Percentiles rank a stretch among this genome's conserved stretches.
phyloP scores from a whole-genome alignment of 768 basidiomycete genomes.

The Psilocybe subaeruginosa region DNA sequence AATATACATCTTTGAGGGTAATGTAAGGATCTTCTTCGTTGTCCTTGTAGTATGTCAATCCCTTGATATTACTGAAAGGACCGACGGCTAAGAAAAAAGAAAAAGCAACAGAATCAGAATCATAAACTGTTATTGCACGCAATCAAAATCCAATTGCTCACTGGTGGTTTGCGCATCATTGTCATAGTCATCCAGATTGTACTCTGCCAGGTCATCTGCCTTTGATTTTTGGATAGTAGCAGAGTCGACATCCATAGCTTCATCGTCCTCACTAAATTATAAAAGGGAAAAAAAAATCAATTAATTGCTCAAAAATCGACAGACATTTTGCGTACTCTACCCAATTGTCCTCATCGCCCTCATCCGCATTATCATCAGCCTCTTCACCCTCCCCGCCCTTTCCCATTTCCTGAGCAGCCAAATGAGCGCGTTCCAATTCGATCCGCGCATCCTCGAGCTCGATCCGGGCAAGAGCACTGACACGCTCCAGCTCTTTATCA shows the following conservation, averaged over 20 bases:
- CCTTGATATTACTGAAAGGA: slow-evolving; percentile 95
- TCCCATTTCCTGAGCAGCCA: slow-evolving; percentile 74
- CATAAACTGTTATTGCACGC: not conserved
- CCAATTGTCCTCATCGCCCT: slow-evolving; percentile 67
- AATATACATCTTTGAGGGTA: slow-evolving; percentile 88
- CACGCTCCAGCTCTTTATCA: slow-evolving; percentile 86
- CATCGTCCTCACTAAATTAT: slow-evolving; percentile 39
- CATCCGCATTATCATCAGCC: slow-evolving; percentile 57
- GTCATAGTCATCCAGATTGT: slow-evolving; percentile 93
- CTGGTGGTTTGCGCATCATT: slow-evolving; percentile 57
- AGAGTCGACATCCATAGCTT: slow-evolving; percentile 67
- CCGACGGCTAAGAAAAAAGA: slow-evolving; percentile 52
- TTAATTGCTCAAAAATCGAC: slow-evolving; percentile 7
- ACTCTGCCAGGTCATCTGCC: slow-evolving; percentile 77
- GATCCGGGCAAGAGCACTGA: slow-evolving; percentile 84
- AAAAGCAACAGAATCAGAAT: not conserved
- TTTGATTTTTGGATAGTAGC: slow-evolving; percentile 34
- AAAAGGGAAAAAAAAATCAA: slow-evolving; percentile 19
- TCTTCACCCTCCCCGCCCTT: slow-evolving; percentile 67
- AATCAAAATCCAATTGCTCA: slow-evolving; percentile 23
- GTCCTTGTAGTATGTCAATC: slow-evolving; percentile 87
- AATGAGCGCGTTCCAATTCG: slow-evolving; percentile 82
- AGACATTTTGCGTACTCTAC: slow-evolving; percentile 73
- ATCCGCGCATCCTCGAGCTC: slow-evolving; percentile 89
- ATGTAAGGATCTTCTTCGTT: slow-evolving; percentile 97